phyloP scores from a whole-genome alignment of 345 rosid species.

The Citrus sinensis region DVS_A1.0 CM039163.1:47012001-47012500 shows the following conservation, averaged over 20 bases:
- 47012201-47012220: background rate
- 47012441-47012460: constrained; percentile 10
- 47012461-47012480: constrained; percentile 27
- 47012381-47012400: background rate
- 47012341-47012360: no score
- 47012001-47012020: background rate
- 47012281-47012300: background rate
- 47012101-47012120: background rate
- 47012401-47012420: constrained; percentile 15
- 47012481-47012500: constrained; percentile 26
- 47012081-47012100: background rate
- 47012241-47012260: background rate
- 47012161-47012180: no score
- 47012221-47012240: background rate
- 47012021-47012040: background rate
- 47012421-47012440: constrained; percentile 23
- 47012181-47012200: no score
- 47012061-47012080: background rate
- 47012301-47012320: background rate
- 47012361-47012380: background rate
- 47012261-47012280: background rate
- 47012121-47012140: background rate
- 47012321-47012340: no score
- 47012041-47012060: background rate
- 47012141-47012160: background rate